Percentiles rank a stretch among this genome's conserved stretches.
phyloP scores from a whole-genome alignment of 805 yeast species.

The Starmerella geochares region DNA sequence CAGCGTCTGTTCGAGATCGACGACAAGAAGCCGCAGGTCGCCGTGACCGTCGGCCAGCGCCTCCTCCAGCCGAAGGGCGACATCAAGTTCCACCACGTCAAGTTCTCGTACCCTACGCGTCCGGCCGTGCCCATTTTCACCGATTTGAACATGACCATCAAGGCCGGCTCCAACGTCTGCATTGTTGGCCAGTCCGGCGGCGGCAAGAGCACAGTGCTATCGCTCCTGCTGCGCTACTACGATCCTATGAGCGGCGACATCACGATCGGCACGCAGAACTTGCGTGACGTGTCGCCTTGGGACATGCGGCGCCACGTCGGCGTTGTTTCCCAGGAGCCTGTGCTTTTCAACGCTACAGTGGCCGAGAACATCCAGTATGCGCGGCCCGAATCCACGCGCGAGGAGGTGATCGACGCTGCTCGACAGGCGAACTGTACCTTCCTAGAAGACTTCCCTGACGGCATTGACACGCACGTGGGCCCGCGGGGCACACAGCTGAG shows the following conservation, averaged over 20 bases:
- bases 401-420: conserved; percentile 52
- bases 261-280: conserved; percentile 51
- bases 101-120: conserved; percentile 77
- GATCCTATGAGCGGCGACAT: conserved; percentile 63
- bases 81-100: conserved; percentile 52
- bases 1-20: conserved; percentile 79
- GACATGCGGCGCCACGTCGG: conserved; percentile 66
- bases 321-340: conserved; percentile 90
- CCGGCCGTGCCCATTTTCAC: conserved; percentile 57
- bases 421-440: conserved; percentile 69
- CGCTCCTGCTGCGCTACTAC: conserved; percentile 69
- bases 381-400: conserved; percentile 45
- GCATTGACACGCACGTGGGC: conserved; percentile 73
- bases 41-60: conserved; percentile 51
- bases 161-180: conserved; percentile 79
- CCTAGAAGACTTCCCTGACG: conserved; percentile 65
- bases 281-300: conserved; percentile 58
- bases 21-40: conserved; percentile 63
- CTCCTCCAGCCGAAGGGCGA: conserved; percentile 32
- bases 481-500: conserved; percentile 80
- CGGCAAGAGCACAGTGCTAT: conserved; percentile 83
- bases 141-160: conserved; percentile 48
- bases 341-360: conserved; percentile 74
- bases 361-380: conserved; percentile 79
- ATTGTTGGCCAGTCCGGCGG: conserved; percentile 97